Evolutionary conservation across 2,329 filamentous ascomycete species (phyloP).

Genomic region (Penicillium olsonii): DNA sequence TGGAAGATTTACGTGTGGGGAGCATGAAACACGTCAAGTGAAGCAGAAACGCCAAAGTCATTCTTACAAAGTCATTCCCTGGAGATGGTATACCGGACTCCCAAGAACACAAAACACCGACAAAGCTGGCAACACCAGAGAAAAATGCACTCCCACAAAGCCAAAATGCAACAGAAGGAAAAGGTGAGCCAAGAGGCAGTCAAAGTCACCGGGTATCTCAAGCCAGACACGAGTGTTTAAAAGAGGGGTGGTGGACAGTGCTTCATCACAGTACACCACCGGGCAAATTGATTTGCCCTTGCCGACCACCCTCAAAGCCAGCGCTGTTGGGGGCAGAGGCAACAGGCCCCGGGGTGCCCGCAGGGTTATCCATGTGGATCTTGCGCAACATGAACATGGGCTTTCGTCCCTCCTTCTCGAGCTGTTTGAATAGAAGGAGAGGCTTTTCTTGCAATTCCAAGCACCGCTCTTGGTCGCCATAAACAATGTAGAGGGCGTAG

Average conservation of each 20-base stretch:
- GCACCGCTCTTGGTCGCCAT: conserved; percentile 96
- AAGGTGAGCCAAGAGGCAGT: not conserved
- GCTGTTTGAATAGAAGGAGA: conserved; percentile 92
- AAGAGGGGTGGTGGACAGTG: not conserved
- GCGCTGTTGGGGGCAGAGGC: conserved; percentile 35
- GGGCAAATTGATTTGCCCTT: conserved; percentile 35
- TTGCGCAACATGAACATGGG: conserved; percentile 98
- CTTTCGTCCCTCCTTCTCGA: conserved; percentile 95
- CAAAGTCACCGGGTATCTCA: conserved; percentile 15
- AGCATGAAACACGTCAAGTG: not conserved
- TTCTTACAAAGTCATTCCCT: not conserved
- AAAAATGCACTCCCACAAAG: not conserved
- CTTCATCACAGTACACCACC: conserved; percentile 33
- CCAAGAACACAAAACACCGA: conserved; percentile 9
- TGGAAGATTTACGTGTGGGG: not conserved
- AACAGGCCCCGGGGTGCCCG: conserved; percentile 13
- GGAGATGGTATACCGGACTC: not conserved
- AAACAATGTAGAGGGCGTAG: conserved; percentile 97
- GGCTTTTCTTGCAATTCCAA: conserved; percentile 90
- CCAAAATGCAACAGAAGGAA: conserved; percentile 3
- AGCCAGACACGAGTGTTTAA: conserved; percentile 10
- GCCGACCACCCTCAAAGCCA: conserved; percentile 29
- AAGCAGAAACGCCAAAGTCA: conserved; percentile 7
- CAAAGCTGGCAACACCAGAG: not conserved
- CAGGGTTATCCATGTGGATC: conserved; percentile 48